Evolutionary conservation across 1,284 basidiomycete species (phyloP), one percentile per base, ranked within the genome.

Genomic region (Papiliotrema fonsecae): DNA sequence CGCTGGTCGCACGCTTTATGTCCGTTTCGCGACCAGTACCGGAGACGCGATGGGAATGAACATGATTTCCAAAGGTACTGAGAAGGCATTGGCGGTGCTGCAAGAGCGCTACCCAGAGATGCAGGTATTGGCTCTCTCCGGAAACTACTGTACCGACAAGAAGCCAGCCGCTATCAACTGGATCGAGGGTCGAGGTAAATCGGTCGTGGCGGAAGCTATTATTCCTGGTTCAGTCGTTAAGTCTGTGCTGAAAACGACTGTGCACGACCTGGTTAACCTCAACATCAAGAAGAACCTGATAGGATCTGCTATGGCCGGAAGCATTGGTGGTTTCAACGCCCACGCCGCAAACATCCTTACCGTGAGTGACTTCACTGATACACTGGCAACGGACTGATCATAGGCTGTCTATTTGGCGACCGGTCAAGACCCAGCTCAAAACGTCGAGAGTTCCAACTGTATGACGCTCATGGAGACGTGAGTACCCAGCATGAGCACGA

Each of bases 11-110:
- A 97, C 92, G 32, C 77, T 99, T 34, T 98, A 86, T 71, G 85
- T 97, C n/a, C 82, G 96, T 42, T 97, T 99, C 67, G 88, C 88
- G 41, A 97, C 92, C 51, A 85, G 80, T 45, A 98, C 96, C 0
- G 96, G 96, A 49, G 96, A 98, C 68, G 96, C 94, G 26, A 99
- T 98, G 94, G 94, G 94, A 28, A 98, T 99, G 96, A 99, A 99
- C 78, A 99, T 99, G 94, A 90, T 92, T 67, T 87, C 85, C 24
- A 94, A 94, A 75, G 92, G 92, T 6, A 91, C 88, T 9, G 96
- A 98, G 76, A 89, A 89, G 75, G 90, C 92, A 19, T 81, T 99
- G 18, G 87, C 87, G 64, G 80, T 80, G 28, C 82, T 98, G 79
- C 79, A 81, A 58, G 78, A 80, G 55, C 76, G 85, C 65, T 98